phyloP scores from a whole-genome alignment of 2,329 filamentous ascomycete species.

The Diatrype stigma region DNA sequence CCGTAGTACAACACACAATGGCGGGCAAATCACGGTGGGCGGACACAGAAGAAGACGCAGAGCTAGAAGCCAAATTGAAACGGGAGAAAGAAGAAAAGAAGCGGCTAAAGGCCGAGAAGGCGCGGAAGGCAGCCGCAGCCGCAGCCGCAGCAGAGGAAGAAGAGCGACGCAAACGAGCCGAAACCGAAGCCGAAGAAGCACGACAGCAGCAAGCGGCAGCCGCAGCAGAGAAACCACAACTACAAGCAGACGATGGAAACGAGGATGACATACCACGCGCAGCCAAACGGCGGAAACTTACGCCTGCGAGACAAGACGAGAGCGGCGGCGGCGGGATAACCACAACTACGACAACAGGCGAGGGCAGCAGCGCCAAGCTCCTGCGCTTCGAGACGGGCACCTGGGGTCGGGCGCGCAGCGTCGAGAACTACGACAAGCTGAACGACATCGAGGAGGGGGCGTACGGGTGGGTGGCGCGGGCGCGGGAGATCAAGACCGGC shows the following conservation, averaged over 20 bases:
- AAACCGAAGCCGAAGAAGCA: slow-evolving; percentile 24
- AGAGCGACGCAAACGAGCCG: slow-evolving; percentile 32
- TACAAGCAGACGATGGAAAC: slow-evolving; percentile 22
- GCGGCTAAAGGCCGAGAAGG: slow-evolving; percentile 76
- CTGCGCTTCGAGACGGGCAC: slow-evolving; percentile 65
- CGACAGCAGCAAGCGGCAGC: slow-evolving; percentile 21
- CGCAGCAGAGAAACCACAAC: slow-evolving; percentile 23
- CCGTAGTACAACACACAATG: slow-evolving; percentile 38
- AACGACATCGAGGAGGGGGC: slow-evolving; percentile 98
- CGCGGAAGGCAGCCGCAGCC: slow-evolving; percentile 54
- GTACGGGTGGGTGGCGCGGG: slow-evolving; percentile 90
- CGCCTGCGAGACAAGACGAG: slow-evolving; percentile 37
- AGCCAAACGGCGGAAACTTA: slow-evolving; percentile 59
- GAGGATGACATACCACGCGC: slow-evolving; percentile 39
- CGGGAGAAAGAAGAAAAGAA: slow-evolving; percentile 87
- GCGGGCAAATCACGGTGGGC: slow-evolving; percentile 81
- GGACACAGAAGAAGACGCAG: slow-evolving; percentile 75
- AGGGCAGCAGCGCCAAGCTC: slow-evolving; percentile 46
- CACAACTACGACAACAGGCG: slow-evolving; percentile 18
- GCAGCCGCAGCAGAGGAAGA: slow-evolving; percentile 39
- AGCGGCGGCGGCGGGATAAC: slow-evolving; percentile 11
- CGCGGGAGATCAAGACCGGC: slow-evolving; percentile 67
- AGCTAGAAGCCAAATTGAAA: slow-evolving; percentile 66
- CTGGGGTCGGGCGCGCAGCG: slow-evolving; percentile 70
- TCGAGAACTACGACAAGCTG: slow-evolving; percentile 84